Conservation (phyloP, 2,329 filamentous ascomycete genomes). For the Seiridium cupressi region DNA sequence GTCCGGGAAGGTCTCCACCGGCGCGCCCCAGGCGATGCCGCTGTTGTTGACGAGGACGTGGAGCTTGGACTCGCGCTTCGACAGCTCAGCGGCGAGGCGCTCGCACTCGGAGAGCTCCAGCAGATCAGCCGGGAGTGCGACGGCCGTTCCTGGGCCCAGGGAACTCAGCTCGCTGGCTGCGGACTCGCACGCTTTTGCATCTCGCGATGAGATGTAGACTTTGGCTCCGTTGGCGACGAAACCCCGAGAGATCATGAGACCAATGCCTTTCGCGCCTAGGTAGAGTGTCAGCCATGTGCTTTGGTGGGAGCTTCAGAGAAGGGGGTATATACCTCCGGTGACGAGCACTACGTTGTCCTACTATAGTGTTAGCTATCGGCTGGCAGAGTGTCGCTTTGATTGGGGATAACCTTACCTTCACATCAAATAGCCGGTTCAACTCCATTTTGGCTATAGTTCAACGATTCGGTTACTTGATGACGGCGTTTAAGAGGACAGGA, state of each 20-base stretch:
- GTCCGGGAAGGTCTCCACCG: conserved; percentile 59
- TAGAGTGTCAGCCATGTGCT: background rate
- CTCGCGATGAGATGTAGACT: conserved; percentile 66
- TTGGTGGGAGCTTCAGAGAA: background rate
- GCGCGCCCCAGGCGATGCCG: conserved; percentile 63
- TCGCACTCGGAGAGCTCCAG: conserved; percentile 57
- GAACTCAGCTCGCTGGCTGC: conserved; percentile 57
- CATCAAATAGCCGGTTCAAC: conserved; percentile 51
- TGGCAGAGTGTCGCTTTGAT: background rate
- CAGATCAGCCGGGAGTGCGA: conserved; percentile 62
- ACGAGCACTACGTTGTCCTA: conserved; percentile 58
- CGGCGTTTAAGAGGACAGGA: background rate
- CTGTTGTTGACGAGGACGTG: conserved; percentile 67
- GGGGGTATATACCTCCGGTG: conserved; percentile 42
- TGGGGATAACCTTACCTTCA: conserved; percentile 45
- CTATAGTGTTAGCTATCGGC: background rate
- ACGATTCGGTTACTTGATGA: background rate
- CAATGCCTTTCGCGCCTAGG: conserved; percentile 58
- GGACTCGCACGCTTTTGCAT: conserved; percentile 54
- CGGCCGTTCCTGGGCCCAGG: conserved; percentile 48
- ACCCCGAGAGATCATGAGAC: conserved; percentile 66
- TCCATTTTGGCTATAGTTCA: conserved; percentile 44
- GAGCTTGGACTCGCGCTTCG: conserved; percentile 47
- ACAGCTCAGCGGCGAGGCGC: conserved; percentile 50
- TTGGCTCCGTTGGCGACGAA: conserved; percentile 63